phyloP scores from a whole-genome alignment of 768 basidiomycete species.

The Tylopilus cervinicoccineus region DNA sequence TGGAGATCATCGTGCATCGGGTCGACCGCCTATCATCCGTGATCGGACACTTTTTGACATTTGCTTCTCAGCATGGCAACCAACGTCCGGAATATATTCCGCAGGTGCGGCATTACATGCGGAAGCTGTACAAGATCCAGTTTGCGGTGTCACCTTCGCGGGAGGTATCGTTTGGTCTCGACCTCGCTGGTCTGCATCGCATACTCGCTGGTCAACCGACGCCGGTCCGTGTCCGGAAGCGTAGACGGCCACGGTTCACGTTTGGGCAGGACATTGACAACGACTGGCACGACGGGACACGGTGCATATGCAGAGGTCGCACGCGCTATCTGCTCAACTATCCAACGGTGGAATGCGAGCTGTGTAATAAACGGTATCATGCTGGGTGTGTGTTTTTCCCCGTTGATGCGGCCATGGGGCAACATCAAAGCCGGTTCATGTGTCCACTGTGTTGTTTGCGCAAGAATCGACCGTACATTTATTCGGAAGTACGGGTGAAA shows the following conservation, averaged over 20 bases:
- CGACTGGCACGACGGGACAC: slow-evolving; percentile 71
- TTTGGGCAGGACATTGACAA: slow-evolving; percentile 75
- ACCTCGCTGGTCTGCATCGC: slow-evolving; percentile 78
- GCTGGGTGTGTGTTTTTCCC: slow-evolving; percentile 74
- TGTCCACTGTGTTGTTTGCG: slow-evolving; percentile 79
- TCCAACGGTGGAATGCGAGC: slow-evolving; percentile 62
- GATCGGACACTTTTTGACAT: slow-evolving; percentile 79
- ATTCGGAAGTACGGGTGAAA: slow-evolving; percentile 73
- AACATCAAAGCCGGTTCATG: slow-evolving; percentile 42
- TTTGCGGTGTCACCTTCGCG: slow-evolving; percentile 82
- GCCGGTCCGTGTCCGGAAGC: slow-evolving; percentile 48
- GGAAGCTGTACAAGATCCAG: slow-evolving; percentile 85
- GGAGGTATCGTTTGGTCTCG: slow-evolving; percentile 77
- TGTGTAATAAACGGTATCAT: slow-evolving; percentile 66
- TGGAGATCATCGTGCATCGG: slow-evolving; percentile 76
- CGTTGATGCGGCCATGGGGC: slow-evolving; percentile 35
- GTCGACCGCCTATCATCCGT: slow-evolving; percentile 69
- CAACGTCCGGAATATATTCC: slow-evolving; percentile 75
- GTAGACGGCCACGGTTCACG: slow-evolving; percentile 56
- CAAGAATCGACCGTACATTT: slow-evolving; percentile 66
- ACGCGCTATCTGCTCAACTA: slow-evolving; percentile 57
- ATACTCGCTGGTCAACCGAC: slow-evolving; percentile 67
- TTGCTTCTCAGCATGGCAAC: slow-evolving; percentile 62
- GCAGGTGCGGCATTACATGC: slow-evolving; percentile 87
- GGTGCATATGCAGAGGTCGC: slow-evolving; percentile 77